Conservation (phyloP, 495 filamentous ascomycete genomes). For the Lophiostoma macrostomum region DNA sequence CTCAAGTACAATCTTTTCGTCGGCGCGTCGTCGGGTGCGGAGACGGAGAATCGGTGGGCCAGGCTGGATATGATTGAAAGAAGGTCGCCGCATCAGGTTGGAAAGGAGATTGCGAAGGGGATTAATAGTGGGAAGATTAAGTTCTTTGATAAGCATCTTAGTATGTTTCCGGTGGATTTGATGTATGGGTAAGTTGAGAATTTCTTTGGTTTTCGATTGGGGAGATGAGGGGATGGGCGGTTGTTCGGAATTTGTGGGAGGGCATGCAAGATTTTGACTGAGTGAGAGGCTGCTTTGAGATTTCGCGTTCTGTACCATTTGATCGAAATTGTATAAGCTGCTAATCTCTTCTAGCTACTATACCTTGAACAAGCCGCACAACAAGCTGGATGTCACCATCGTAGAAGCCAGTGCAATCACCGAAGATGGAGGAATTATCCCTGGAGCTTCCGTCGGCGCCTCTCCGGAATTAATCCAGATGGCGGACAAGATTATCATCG, state of each 20-base stretch:
- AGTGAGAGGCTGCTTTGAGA: too few relatives aligned
- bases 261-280: background rate
- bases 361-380: conserved; percentile 56
- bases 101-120: conserved; percentile 85
- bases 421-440: conserved; percentile 88
- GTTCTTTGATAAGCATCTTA: conserved; percentile 91
- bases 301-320: too few relatives aligned
- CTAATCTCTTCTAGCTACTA: conserved; percentile 42
- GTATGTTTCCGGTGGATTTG: conserved; percentile 88
- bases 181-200: conserved; percentile 68
- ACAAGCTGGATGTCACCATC: conserved; percentile 76
- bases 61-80: conserved; percentile 83
- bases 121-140: conserved; percentile 87
- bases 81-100: conserved; percentile 82
- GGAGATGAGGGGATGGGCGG: background rate
- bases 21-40: conserved; percentile 81
- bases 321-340: too few relatives aligned
- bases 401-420: conserved; percentile 88
- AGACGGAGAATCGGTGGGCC: conserved; percentile 92
- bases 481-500: conserved; percentile 89
- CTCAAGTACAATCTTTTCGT: conserved; percentile 84
- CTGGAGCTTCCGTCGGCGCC: conserved; percentile 82
- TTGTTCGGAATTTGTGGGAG: background rate
- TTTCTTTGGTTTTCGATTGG: background rate
- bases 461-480: conserved; percentile 84